These are phyloP conservation scores for Vickermania ingenoplastis DNA, from an alignment of 208 protist species.

Conservation along the genomic window DNA sequence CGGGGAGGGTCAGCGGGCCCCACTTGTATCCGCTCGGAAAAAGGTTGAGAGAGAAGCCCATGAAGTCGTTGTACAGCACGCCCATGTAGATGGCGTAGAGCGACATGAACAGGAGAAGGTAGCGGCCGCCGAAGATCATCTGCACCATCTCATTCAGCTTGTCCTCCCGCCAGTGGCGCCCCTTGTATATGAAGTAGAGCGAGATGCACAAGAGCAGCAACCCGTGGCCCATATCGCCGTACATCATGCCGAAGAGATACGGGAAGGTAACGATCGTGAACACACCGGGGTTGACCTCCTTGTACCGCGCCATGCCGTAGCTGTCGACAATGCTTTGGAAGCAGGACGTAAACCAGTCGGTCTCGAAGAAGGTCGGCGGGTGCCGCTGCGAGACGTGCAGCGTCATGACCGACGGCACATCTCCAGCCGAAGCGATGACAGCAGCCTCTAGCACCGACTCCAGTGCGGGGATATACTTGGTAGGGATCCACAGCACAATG, in stretches of 20 bases:
- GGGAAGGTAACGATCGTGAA: constrained; percentile 99
- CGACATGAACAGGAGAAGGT: constrained; percentile 96
- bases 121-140: constrained; percentile 85
- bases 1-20: constrained; percentile 8
- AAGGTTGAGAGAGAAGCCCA: constrained; percentile 81
- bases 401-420: constrained; percentile 84
- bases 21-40: constrained; percentile 78
- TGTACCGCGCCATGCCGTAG: constrained; percentile 93
- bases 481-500: constrained; percentile 89
- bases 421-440: constrained; percentile 34
- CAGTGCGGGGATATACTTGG: constrained; percentile 38
- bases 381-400: constrained; percentile 47
- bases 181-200: constrained; percentile 66
- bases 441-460: constrained; percentile 35
- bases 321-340: constrained; percentile 98
- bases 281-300: constrained; percentile 91
- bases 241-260: constrained; percentile 99
- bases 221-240: constrained; percentile 99
- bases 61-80: constrained; percentile 97
- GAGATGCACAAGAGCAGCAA: constrained; percentile 82
- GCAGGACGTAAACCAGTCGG: constrained; percentile 90
- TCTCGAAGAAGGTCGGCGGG: constrained; percentile 96
- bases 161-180: constrained; percentile 59
- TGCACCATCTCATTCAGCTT: constrained; percentile 81
- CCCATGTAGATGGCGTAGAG: constrained; percentile 96